A percentile compares a stretch with the other conserved stretches of the same genome.
phyloP scores from a whole-genome alignment of 1,139 yeast genomes.

The Saccharomyces hybrid region DNA sequence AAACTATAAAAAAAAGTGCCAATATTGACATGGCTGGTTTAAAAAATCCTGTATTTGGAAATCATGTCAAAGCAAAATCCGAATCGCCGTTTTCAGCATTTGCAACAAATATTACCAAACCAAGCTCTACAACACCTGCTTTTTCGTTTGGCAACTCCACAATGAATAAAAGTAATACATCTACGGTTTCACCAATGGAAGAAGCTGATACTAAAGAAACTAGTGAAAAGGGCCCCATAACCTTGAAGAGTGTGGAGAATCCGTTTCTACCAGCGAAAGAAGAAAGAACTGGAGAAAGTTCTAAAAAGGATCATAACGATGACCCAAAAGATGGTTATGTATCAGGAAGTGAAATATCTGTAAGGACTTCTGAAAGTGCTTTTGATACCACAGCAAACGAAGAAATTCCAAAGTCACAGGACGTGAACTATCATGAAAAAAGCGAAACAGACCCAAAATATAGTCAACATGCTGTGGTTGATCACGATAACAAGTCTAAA shows the following conservation, averaged over 20 bases:
- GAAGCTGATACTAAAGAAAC: constrained; percentile 3
- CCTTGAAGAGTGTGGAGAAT: neutral
- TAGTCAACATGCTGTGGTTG: neutral
- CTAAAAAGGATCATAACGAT: neutral
- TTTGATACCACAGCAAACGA: neutral
- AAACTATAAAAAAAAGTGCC: constrained; percentile 26
- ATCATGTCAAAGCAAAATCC: neutral
- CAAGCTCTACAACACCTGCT: constrained; percentile 11
- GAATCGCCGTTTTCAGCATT: constrained; percentile 23
- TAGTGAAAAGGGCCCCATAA: neutral
- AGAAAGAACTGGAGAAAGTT: neutral
- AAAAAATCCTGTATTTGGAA: constrained; percentile 5
- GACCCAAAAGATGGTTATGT: neutral
- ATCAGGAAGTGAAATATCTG: neutral
- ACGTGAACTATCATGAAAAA: neutral
- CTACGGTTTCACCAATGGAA: neutral
- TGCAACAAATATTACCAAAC: constrained; percentile 15
- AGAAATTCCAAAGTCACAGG: neutral
- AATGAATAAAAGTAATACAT: neutral
- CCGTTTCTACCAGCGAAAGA: neutral
- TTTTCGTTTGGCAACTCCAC: constrained; percentile 13
- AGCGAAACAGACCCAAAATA: neutral
- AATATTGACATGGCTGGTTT: constrained; percentile 14
- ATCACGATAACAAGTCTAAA: neutral
- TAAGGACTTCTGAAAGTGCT: neutral